Evolutionary conservation across 2,329 filamentous ascomycete species (phyloP).

Genomic region (Exophiala spinifera): DNA sequence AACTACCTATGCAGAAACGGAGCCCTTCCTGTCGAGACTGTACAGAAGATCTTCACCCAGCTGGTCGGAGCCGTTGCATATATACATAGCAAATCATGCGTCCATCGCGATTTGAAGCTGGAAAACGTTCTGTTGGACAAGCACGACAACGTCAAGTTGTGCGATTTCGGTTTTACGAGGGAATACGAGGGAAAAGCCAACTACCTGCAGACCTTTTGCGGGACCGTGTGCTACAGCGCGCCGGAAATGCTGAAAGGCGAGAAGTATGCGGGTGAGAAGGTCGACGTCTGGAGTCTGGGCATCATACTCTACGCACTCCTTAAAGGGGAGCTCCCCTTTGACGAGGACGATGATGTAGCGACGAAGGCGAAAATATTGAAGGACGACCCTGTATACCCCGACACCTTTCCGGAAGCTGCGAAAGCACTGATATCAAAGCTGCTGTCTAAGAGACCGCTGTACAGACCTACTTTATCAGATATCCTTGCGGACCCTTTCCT

Average conservation of each 20-base stretch:
- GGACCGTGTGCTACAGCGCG: slow-evolving; percentile 94
- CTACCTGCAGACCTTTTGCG: slow-evolving; percentile 95
- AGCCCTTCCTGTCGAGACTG: slow-evolving; percentile 76
- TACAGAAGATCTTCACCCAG: slow-evolving; percentile 93
- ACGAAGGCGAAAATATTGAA: slow-evolving; percentile 83
- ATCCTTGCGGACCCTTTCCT: slow-evolving; percentile 87
- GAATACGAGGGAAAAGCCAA: slow-evolving; percentile 95
- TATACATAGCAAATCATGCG: slow-evolving; percentile 91
- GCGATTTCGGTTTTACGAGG: slow-evolving; percentile 95
- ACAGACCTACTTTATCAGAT: slow-evolving; percentile 77
- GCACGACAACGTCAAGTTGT: slow-evolving; percentile 93
- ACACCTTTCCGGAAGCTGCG: slow-evolving; percentile 73
- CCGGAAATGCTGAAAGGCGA: slow-evolving; percentile 98
- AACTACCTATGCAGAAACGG: slow-evolving; percentile 90
- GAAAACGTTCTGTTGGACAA: slow-evolving; percentile 97
- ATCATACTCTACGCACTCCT: slow-evolving; percentile 84
- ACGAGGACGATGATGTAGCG: slow-evolving; percentile 82
- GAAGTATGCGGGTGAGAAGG: slow-evolving; percentile 96
- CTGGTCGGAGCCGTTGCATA: slow-evolving; percentile 92
- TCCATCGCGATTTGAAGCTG: slow-evolving; percentile 93
- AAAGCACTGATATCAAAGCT: slow-evolving; percentile 71
- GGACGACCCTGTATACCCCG: slow-evolving; percentile 81
- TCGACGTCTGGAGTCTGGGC: slow-evolving; percentile 96
- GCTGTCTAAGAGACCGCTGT: slow-evolving; percentile 84
- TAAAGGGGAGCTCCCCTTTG: slow-evolving; percentile 82